phyloP scores from a whole-genome alignment of 2,329 filamentous ascomycete genomes.

The Calonectria ilicicola region DNA sequence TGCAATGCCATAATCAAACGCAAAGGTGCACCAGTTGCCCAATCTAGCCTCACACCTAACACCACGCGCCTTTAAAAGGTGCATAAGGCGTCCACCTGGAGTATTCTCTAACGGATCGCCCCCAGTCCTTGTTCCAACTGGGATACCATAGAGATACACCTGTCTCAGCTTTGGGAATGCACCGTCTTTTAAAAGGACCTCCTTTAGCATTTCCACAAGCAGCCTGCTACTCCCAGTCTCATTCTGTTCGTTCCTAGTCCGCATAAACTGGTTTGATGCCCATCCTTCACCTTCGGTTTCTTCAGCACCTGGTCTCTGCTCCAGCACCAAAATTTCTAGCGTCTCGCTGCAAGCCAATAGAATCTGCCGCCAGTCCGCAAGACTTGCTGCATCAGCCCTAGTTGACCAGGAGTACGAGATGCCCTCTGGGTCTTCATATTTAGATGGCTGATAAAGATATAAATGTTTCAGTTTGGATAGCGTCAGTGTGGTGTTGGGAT shows the following conservation, averaged over 20 bases:
- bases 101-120: background rate
- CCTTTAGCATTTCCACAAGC: background rate
- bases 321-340: background rate
- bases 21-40: background rate
- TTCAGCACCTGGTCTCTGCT: conserved; percentile 1
- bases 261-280: background rate
- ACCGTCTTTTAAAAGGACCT: background rate
- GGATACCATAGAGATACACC: background rate
- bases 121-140: background rate
- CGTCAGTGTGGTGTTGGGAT: background rate
- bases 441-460: background rate
- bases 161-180: background rate
- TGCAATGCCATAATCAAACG: background rate
- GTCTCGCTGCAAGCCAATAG: background rate
- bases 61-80: background rate
- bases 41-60: background rate
- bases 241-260: background rate
- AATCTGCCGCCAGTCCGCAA: background rate
- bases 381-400: background rate
- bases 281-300: background rate
- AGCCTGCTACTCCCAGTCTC: background rate
- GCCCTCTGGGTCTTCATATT: background rate
- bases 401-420: background rate
- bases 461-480: background rate
- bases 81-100: background rate